Evolutionary conservation across 1,139 yeast species (phyloP), one percentile per base, ranked within the genome.

Genomic region (Geotrichum aggregatum): DNA sequence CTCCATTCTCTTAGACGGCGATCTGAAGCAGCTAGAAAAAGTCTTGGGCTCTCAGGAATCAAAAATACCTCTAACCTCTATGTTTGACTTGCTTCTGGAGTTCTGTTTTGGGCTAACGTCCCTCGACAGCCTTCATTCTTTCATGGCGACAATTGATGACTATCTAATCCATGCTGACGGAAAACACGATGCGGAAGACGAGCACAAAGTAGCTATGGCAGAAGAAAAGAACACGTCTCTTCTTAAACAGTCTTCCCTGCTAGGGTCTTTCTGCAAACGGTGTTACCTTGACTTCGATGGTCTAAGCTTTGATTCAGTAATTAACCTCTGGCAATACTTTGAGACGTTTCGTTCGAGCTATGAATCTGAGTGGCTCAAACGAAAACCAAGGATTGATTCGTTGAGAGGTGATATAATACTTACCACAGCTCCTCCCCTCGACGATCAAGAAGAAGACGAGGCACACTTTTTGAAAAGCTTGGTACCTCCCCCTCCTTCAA

Each of bases 231-330:
- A 34, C 16, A 41, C 35, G 10, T 21, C 41, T 4, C 33, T 33
- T 11, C 36, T 21, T 8, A 56, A 22, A 34, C 46, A 11, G 16
- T 28, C 48, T 10, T 62, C 66, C 1, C 56, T 75, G 41, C 59
- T 77, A 24, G 80, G 80, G 3, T 61, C 65, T 7, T 76, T 73
- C 59, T 74, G 76, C 10, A 58, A 67, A 13, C 63, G 64, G 31
- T 70, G 82, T 38, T 70, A 75, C 0, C 70, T 79, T 3, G 75
- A 82, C 7, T 78, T 77, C 59, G 77, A 76, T 43, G 66, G 78
- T 1, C 64, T 84, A 49, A 79, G 77, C 54, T 84, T 83, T 61
- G 86, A 83, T 55, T 85, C 82, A 58, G 68, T 74, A 1, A 67
- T 75, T 10, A 62, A 71, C 4, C 63, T 84, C n/a, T 83, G 81